Evolutionary conservation across 306 rosid genomes (phyloP), one percentile per base, ranked within the genome.

Genomic region (Hippophae tibetana): DNA sequence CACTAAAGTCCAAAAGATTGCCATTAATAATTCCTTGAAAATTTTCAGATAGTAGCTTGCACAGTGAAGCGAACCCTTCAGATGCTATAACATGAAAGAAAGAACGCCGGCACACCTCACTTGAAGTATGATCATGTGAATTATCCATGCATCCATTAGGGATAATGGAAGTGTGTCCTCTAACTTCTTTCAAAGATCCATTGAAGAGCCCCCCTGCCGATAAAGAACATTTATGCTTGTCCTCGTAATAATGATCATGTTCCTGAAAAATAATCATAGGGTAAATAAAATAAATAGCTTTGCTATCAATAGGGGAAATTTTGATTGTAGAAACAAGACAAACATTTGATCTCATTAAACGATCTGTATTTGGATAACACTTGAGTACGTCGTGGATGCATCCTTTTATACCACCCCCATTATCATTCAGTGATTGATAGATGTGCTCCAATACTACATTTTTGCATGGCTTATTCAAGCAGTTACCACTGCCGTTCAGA

Each of bases 11-110:
- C 64, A 93, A 65, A 61, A 84, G 53, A 52, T 70, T 76, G 66
- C 85, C 95, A 57, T 77, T 80, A 73, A 87, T 83, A 68, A 72
- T 75, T 77, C 90, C 99, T 63, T 72, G 67, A 69, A 88, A 88
- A 63, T 82, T 86, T 69, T 86, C 90, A 51, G 69, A 54, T 52
- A 93, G 66, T 47, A 77, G 71, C 67, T 78, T 78, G 74, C 90
- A 82, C 60, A 93, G 69, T 27, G 81, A 84, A 61, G 75, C 57
- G 81, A 93, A 88, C 56, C 80, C 75, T 56, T 84, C 86, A n/a
- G 95, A 93, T 59, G 69, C 53, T 75, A 93, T 65, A 74, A 88
- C 64, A 76, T 84, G 51, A 41, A 49, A 31, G 54, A 81, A 67
- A 50, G 84, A 84, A 55, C 23, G 90, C 70, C 74, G 82, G 73